Conservation (phyloP, 2,329 filamentous ascomycete genomes). For the Colletotrichum spaethianum region DNA sequence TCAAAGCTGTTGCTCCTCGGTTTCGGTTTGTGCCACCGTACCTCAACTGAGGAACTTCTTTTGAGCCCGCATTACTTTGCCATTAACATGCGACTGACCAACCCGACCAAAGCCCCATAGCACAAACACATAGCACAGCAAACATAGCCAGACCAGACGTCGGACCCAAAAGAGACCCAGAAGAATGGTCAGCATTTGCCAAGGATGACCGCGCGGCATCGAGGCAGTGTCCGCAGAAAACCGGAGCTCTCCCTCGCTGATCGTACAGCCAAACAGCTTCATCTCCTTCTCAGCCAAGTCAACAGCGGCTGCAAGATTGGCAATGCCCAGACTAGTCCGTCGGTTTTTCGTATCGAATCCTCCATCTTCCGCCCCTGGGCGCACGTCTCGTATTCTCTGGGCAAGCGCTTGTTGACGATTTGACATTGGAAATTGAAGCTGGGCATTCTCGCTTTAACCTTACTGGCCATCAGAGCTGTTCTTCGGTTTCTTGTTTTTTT, state of each 20-base stretch:
- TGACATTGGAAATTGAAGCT: not conserved
- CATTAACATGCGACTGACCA: constrained; percentile 27
- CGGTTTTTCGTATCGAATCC: constrained; percentile 6
- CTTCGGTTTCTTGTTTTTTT: not conserved
- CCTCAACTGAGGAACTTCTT: not conserved
- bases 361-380: constrained; percentile 3
- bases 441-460: not conserved
- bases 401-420: not conserved
- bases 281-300: constrained; percentile 11
- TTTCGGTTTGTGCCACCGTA: not conserved
- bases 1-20: not conserved
- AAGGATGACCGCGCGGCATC: constrained; percentile 23
- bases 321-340: not conserved
- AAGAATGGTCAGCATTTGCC: not conserved
- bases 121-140: not conserved
- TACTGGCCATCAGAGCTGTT: not conserved
- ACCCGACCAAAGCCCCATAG: not conserved
- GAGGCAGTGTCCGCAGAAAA: constrained; percentile 23
- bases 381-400: constrained; percentile 35
- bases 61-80: not conserved
- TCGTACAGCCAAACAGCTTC: not conserved
- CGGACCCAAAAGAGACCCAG: not conserved
- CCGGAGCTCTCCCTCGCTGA: constrained; percentile 11
- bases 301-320: constrained; percentile 14
- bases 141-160: not conserved